A percentile compares a stretch with the other conserved stretches of the same genome.
Evolutionary conservation across 2,329 filamentous ascomycete genomes (phyloP).

Genomic region (Ophiostoma angusticollis): DNA sequence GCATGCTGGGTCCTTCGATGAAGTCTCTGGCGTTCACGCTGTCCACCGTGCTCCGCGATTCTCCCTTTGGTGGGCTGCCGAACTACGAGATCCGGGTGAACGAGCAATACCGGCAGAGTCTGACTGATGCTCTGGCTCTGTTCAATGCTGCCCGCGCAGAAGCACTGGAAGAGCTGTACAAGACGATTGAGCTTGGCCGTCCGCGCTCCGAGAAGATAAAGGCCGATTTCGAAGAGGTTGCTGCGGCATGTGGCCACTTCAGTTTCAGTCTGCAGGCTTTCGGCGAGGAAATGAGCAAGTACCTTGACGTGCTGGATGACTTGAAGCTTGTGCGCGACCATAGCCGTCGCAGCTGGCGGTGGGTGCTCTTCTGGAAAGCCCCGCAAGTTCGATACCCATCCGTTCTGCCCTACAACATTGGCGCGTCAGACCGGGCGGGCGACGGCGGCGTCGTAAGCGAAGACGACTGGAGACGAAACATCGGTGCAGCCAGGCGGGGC

Average conservation of each 20-base stretch:
- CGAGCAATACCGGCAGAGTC: constrained; percentile 65
- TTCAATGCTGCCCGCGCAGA: constrained; percentile 65
- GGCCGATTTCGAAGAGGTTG: constrained; percentile 92
- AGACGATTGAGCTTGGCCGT: constrained; percentile 58
- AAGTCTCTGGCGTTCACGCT: constrained; percentile 90
- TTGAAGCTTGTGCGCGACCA: constrained; percentile 59
- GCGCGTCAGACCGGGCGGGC: constrained; percentile 15
- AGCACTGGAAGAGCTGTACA: constrained; percentile 69
- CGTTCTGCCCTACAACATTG: constrained; percentile 24
- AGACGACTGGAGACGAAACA: not conserved
- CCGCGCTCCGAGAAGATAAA: constrained; percentile 61
- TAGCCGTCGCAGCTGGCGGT: constrained; percentile 60
- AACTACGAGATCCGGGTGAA: constrained; percentile 61
- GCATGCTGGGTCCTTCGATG: constrained; percentile 81
- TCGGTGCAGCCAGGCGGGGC: not conserved
- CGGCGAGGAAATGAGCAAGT: constrained; percentile 74
- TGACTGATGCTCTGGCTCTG: constrained; percentile 65
- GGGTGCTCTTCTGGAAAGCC: constrained; percentile 63
- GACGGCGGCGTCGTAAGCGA: not conserved
- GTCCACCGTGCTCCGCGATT: constrained; percentile 74
- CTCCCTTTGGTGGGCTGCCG: constrained; percentile 62
- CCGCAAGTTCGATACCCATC: constrained; percentile 12
- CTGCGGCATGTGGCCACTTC: constrained; percentile 95
- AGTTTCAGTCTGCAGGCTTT: constrained; percentile 85
- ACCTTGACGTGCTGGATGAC: constrained; percentile 74